Conservation (phyloP, 1,139 yeast species). For the Suzukiozyma palmioleophila region DNA sequence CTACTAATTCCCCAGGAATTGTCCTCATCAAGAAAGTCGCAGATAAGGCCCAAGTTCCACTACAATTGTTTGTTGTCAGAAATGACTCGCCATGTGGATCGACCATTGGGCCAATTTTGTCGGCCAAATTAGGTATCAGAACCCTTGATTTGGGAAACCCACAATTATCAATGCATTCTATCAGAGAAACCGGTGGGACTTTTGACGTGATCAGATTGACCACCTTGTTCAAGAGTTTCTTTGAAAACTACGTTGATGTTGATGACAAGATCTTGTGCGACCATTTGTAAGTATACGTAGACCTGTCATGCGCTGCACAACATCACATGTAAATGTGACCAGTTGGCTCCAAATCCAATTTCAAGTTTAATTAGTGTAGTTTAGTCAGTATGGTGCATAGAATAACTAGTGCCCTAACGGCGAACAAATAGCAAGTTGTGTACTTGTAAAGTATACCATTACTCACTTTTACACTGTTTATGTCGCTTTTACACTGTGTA, state of each 20-base stretch:
- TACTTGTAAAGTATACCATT: too few relatives aligned
- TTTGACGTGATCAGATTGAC: conserved; percentile 64
- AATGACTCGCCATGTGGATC: conserved; percentile 95
- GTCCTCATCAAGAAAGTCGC: conserved; percentile 75
- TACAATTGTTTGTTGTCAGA: conserved; percentile 82
- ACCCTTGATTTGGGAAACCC: conserved; percentile 93
- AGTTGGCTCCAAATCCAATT: too few relatives aligned
- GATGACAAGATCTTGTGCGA: conserved; percentile 28
- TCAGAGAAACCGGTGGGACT: conserved; percentile 90
- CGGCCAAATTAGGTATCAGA: conserved; percentile 84
- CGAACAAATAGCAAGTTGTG: too few relatives aligned
- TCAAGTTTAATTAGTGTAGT: too few relatives aligned
- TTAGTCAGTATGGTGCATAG: too few relatives aligned
- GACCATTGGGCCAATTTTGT: conserved; percentile 91
- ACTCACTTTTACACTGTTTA: too few relatives aligned
- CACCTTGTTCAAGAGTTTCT: conserved; percentile 59
- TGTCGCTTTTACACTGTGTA: too few relatives aligned
- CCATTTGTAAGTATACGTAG: conserved; percentile 8
- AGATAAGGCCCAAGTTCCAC: conserved; percentile 56
- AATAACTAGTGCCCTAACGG: too few relatives aligned
- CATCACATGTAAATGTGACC: too few relatives aligned
- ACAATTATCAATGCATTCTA: conserved; percentile 91
- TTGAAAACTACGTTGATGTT: conserved; percentile 32
- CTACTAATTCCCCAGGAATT: conserved; percentile 89
- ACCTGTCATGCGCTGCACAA: too few relatives aligned